A percentile compares a stretch with the other conserved stretches of the same genome.
These are phyloP conservation scores for Cutaneotrichosporon cavernicola DNA, from an alignment of 1,284 basidiomycete species.

Conservation along the genomic window DNA sequence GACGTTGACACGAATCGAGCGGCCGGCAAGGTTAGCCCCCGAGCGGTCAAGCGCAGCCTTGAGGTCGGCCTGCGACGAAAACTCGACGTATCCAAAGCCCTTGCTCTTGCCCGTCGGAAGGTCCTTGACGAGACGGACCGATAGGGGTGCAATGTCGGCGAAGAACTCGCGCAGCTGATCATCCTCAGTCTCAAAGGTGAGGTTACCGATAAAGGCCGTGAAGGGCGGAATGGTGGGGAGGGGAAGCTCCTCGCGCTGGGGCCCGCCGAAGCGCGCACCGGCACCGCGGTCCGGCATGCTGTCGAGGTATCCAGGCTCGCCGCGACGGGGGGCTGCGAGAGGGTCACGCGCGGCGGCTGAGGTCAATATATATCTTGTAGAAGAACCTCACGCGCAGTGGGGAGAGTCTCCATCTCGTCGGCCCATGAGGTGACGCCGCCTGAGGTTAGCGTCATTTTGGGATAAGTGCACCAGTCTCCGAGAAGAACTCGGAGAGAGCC, in stretches of 20 bases:
- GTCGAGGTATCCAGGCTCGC: constrained; percentile 53
- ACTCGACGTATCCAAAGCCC: constrained; percentile 98
- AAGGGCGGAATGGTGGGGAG: constrained; percentile 92
- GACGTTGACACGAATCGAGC: constrained; percentile 84
- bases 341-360: constrained; percentile 53
- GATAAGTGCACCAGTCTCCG: constrained; percentile 65
- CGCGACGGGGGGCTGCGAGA: constrained; percentile 45
- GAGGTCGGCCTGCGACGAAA: constrained; percentile 74
- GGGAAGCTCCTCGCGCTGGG: constrained; percentile 80
- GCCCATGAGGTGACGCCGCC: constrained; percentile 12
- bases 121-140: constrained; percentile 89
- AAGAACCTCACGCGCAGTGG: constrained; percentile 17
- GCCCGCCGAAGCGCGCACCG: constrained; percentile 35
- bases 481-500: constrained; percentile 83
- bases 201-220: constrained; percentile 94
- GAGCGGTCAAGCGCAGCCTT: constrained; percentile 72
- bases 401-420: constrained; percentile 24
- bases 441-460: constrained; percentile 7
- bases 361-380: constrained; percentile 9
- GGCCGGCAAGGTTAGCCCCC: constrained; percentile 67
- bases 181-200: constrained; percentile 89
- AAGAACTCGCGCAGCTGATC: constrained; percentile 81
- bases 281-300: constrained; percentile 49
- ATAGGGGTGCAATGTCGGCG: constrained; percentile 63
- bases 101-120: constrained; percentile 81